These are phyloP conservation scores for Stenogyne calaminthoides DNA, from an alignment of 305 asterid genomes.

Conservation along the genomic window DNA sequence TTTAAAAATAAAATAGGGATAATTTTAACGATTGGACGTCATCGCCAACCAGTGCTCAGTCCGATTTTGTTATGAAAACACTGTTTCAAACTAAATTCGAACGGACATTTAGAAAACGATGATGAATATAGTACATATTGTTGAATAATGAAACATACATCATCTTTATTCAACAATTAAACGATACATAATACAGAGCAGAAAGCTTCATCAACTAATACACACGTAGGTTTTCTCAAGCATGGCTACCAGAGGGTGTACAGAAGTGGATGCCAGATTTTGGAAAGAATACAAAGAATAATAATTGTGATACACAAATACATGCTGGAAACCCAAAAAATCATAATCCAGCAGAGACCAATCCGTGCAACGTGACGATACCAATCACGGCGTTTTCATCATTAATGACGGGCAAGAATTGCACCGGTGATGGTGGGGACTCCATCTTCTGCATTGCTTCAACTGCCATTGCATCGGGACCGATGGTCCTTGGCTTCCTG, in stretches of 20 bases:
- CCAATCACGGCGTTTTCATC: constrained; percentile 72
- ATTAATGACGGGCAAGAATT: constrained; percentile 81
- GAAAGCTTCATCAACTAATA: constrained; percentile 14
- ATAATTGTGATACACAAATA: constrained; percentile 6
- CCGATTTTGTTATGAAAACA: too few relatives aligned
- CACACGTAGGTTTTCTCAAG: background rate
- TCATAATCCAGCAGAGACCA: constrained; percentile 90
- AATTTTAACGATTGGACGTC: too few relatives aligned
- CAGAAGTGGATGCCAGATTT: background rate
- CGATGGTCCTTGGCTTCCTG: constrained; percentile 91
- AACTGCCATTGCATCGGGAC: constrained; percentile 83
- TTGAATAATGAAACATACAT: background rate
- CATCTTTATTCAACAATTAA: background rate
- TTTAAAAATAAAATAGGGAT: too few relatives aligned
- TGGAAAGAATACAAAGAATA: constrained; percentile 51
- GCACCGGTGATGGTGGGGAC: constrained; percentile 92
- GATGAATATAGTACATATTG: background rate
- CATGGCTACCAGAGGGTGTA: background rate
- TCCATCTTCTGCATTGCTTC: constrained; percentile 99
- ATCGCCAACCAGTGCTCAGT: too few relatives aligned
- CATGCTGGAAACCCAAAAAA: constrained; percentile 10
- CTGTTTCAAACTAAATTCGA: too few relatives aligned
- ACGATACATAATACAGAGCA: background rate
- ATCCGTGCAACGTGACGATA: constrained; percentile 84
- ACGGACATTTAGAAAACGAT: background rate